Evolutionary conservation across 2,329 filamentous ascomycete species (phyloP).

Genomic region (Clonostachys sp.): DNA sequence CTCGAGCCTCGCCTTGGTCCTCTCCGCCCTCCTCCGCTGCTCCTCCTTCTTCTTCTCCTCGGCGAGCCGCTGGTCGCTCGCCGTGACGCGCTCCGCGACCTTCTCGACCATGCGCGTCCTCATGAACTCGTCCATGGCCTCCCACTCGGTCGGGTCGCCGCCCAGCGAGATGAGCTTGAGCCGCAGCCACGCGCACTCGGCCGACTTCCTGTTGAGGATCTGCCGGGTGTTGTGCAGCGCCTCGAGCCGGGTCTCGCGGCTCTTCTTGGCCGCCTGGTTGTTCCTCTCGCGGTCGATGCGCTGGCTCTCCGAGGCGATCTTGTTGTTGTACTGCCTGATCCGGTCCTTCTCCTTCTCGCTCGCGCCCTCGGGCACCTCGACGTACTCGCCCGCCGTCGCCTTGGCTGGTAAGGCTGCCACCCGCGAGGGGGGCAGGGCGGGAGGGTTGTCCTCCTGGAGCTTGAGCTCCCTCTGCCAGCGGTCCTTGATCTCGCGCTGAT

Average conservation of each 20-base stretch:
- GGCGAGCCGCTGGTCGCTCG: conserved; percentile 6
- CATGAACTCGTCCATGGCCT: conserved; percentile 5
- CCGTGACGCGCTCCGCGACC: conserved; percentile 8
- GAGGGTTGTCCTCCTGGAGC: conserved; percentile 12
- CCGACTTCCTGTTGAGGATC: conserved; percentile 12
- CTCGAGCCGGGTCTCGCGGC: conserved; percentile 21
- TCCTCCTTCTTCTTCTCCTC: conserved; percentile 11
- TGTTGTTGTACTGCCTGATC: conserved; percentile 11
- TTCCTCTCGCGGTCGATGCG: conserved; percentile 22
- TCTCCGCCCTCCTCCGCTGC: neutral
- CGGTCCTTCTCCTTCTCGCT: conserved; percentile 5
- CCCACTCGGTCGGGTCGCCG: conserved; percentile 11
- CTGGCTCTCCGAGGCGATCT: conserved; percentile 14
- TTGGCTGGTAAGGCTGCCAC: conserved; percentile 19
- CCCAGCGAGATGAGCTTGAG: conserved; percentile 15
- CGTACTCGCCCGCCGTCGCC: conserved; percentile 8
- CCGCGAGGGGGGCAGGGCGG: conserved; percentile 16
- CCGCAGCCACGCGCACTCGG: conserved; percentile 18
- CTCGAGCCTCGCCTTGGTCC: neutral
- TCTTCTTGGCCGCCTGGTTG: conserved; percentile 30
- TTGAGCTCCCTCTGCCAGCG: conserved; percentile 13
- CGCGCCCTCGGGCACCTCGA: conserved; percentile 8
- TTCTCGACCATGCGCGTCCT: conserved; percentile 12
- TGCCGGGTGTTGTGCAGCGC: conserved; percentile 9
- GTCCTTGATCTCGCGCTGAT: conserved; percentile 9